Conservation (phyloP, 2,329 filamentous ascomycete genomes). For the Teratosphaeria epicoccoides region DNA sequence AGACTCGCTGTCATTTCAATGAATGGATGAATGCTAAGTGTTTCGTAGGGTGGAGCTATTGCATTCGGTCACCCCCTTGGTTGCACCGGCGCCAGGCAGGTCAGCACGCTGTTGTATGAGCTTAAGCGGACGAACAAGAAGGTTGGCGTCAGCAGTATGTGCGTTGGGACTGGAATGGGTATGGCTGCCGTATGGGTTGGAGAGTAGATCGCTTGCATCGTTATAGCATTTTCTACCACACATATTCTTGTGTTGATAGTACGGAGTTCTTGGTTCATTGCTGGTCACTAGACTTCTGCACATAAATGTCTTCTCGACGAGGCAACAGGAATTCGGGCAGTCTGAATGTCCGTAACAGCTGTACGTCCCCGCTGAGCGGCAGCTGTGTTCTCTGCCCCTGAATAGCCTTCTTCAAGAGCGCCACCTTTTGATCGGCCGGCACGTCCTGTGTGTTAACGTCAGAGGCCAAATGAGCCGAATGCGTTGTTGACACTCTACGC, state of each 20-base stretch:
- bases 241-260: not conserved
- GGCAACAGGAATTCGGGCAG: too few relatives aligned
- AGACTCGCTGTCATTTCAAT: conserved; percentile 66
- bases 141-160: conserved; percentile 92
- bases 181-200: conserved; percentile 96
- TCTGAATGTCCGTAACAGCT: too few relatives aligned
- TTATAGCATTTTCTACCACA: not conserved
- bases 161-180: conserved; percentile 91
- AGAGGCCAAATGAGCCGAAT: not conserved
- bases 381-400: not conserved
- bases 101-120: conserved; percentile 85
- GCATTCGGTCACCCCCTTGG: conserved; percentile 66
- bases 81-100: conserved; percentile 87
- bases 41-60: conserved; percentile 9
- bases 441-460: not conserved
- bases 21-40: conserved; percentile 28
- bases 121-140: conserved; percentile 72
- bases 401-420: not conserved
- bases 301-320: too few relatives aligned
- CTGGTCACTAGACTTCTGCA: too few relatives aligned
- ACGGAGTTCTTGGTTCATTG: not conserved
- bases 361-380: too few relatives aligned
- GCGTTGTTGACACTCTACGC: too few relatives aligned
- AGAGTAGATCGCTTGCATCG: conserved; percentile 47
- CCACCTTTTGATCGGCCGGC: not conserved